Evolutionary conservation across 2,329 filamentous ascomycete species (phyloP), one percentile per base, ranked within the genome.

Genomic region (Colletotrichum karsti): DNA sequence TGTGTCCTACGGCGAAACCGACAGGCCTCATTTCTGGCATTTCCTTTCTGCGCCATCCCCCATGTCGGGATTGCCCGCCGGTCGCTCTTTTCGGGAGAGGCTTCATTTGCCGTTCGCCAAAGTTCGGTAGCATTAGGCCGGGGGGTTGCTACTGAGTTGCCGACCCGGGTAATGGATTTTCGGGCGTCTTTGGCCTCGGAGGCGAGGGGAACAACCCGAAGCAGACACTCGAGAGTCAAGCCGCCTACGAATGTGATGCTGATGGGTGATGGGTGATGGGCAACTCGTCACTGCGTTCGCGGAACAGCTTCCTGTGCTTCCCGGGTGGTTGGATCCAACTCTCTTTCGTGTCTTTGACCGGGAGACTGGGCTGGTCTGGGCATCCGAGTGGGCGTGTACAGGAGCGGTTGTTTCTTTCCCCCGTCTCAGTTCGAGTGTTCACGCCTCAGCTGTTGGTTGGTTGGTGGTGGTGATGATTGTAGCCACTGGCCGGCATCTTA

Each of bases 81-180:
- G 53, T 33, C 37, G n/a, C 44, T 39, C 46, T 30, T 35, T 63
- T 53, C 15, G 60, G 39, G 15, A 46, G 30, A 50, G 28, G 60
- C 33, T 64, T 68, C 60, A 68, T 68, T 65, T 68, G 60, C 64
- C 53, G 30, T 18, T 35, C 37, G 51, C 65, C 60, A 58, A 35
- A 54, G 18, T 39, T 51, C 15, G 37, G 48, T 42, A 62, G 35
- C 37, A 60, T 5, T 28, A 10, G 26, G 24, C n/a, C 10, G 46
- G 24, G 28, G 18, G 8, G 18, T 6, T 28, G 24, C n/a, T 9
- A 30, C 6, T n/a, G 22, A 35, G 33, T 22, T 60, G 39, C 18
- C 44, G 28, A 64, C 35, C 56, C 28, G 20, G 39, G 51, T 41
- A 20, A 60, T 59, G 42, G 42, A 46, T 42, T 28, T 18, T 61